A percentile compares a stretch with the other conserved stretches of the same genome.
phyloP scores from a whole-genome alignment of 352 stramenopile genomes.

The Pythium apleroticum region DNA sequence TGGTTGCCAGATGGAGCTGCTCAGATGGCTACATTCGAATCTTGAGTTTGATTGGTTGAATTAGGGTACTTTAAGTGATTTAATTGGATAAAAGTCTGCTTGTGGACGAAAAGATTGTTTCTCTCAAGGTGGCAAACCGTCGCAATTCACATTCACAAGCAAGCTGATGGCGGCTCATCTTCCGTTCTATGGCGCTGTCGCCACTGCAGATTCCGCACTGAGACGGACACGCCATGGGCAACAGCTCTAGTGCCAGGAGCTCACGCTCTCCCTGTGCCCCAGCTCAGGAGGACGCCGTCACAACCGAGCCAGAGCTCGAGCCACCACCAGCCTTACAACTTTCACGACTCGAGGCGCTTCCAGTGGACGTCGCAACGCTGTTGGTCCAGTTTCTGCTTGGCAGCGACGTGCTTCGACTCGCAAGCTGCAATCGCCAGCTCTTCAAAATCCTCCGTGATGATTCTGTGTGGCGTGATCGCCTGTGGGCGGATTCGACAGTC shows the following conservation, averaged over 20 bases:
- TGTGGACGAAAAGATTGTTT: neutral
- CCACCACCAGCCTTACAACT: neutral
- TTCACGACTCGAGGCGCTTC: neutral
- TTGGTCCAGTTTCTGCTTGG: constrained; percentile 25
- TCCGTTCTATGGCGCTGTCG: neutral
- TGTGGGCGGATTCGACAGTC: neutral
- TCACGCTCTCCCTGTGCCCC: neutral
- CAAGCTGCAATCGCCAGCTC: constrained; percentile 9
- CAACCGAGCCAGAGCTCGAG: neutral
- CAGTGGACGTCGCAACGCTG: constrained; percentile 15
- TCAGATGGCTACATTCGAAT: constrained; percentile 5
- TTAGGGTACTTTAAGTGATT: neutral
- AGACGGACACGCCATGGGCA: neutral
- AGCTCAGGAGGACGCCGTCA: neutral
- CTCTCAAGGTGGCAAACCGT: neutral
- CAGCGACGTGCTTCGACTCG: constrained; percentile 29
- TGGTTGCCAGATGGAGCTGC: neutral
- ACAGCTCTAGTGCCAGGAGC: neutral
- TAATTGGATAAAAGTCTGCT: neutral
- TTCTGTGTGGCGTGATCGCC: constrained; percentile 3
- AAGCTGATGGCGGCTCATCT: neutral
- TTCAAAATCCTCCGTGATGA: neutral
- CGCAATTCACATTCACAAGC: neutral
- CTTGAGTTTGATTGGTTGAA: neutral
- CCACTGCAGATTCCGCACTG: neutral